A percentile compares a stretch with the other conserved stretches of the same genome.
phyloP scores from a whole-genome alignment of 2,329 filamentous ascomycete genomes.

The Pseudocercospora crystallina region DNA sequence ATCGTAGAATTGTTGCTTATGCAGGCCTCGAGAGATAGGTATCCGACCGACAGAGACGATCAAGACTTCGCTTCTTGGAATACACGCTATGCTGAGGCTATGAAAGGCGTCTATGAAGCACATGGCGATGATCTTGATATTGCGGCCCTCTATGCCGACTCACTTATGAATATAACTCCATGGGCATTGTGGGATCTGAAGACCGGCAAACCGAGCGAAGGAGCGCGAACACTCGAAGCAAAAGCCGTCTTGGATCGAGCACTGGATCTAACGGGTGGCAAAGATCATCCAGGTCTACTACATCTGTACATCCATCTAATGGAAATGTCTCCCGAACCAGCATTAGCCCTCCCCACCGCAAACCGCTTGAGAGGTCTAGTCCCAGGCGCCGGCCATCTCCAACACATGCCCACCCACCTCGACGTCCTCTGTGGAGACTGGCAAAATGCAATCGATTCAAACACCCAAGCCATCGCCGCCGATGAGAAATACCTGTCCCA shows the following conservation, averaged over 20 bases:
- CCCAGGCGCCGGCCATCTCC: conserved; percentile 68
- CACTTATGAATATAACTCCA: conserved; percentile 65
- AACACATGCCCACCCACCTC: conserved; percentile 77
- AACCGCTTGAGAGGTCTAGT: conserved; percentile 64
- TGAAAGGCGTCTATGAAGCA: conserved; percentile 54
- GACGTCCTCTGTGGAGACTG: conserved; percentile 75
- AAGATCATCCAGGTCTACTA: conserved; percentile 66
- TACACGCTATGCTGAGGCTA: conserved; percentile 60
- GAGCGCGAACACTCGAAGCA: conserved; percentile 58
- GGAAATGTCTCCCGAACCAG: conserved; percentile 71
- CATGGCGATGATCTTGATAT: conserved; percentile 63
- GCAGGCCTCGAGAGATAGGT: conserved; percentile 61
- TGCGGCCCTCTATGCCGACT: conserved; percentile 63
- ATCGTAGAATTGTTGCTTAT: conserved; percentile 64
- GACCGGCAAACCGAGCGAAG: conserved; percentile 57
- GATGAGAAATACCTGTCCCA: conserved; percentile 65
- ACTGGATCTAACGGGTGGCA: conserved; percentile 50
- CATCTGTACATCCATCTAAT: conserved; percentile 77
- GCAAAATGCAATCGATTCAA: conserved; percentile 63
- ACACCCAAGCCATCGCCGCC: conserved; percentile 64
- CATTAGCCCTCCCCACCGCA: conserved; percentile 60
- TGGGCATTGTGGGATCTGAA: conserved; percentile 65
- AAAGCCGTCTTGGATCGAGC: conserved; percentile 61
- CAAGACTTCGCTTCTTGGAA: conserved; percentile 58
- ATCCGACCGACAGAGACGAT: conserved; percentile 54